Base-by-base conservation (phyloP, 306 rosid genomes). In the Prunus mume region DNA sequence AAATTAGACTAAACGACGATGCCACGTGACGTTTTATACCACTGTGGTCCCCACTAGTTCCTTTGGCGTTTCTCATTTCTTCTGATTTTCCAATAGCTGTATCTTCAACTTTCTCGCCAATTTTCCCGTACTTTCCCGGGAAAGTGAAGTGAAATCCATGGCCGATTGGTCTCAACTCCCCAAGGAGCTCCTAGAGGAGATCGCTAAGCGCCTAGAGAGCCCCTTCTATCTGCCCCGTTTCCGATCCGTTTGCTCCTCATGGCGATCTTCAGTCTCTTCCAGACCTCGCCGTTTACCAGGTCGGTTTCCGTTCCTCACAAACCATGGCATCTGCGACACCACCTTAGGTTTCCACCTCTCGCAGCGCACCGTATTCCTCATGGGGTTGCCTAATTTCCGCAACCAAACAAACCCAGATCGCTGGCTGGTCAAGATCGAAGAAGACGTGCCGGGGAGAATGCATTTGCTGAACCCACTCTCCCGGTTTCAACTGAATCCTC, bases 161-260 rank as follows among this genome's bases (percentile, higher is more conserved):
- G 91, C 87, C 0, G 85, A 82, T 15, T 90, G 94, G 91, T 84
- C 89, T n/a, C 85, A 65, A 7, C 91, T 90, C 68, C 94, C 88
- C 5, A 65, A 58, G 20, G 94, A 90, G n/a, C 90, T 86, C 65
- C 78, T 87, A 2, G 81, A 77, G 12, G 76, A 79, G 28, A 84
- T 90, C 56, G 86, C 88, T 19, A 69, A 80, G 69, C 77, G 85
- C 61, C 73, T 87, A 6, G 77, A 73, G n/a, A 66, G 85, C 70
- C 78, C 82, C 5, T 76, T 85, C 78, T 68, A 86, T 68, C 68
- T 81, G 1, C 76, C 79, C 74, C 91, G 94, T 5, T 85, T 87
- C 62, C 90, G 91, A 78, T 87, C 94, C 57, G 91, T 90, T 20
- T 90, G 94, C 66, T 82, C 90, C 20, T 85, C 88, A 0, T 90